Conservation (phyloP, 306 rosid species). For the Lotus japonicus region DNA sequence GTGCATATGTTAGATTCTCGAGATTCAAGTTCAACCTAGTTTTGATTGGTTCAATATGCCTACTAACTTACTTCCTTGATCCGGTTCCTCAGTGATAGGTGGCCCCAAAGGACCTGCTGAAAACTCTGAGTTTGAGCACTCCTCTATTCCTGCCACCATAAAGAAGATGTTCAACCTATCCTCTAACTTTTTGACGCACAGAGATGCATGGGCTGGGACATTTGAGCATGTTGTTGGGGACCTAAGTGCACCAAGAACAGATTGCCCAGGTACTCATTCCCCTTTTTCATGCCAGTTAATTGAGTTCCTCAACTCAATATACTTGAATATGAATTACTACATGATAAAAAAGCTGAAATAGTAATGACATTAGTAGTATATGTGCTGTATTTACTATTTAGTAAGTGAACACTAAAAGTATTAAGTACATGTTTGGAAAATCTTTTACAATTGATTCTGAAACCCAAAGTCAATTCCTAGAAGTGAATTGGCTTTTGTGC, state of each 20-base stretch:
- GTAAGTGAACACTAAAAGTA: too few species aligned
- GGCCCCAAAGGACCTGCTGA: constrained; percentile 74
- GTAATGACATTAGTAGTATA: too few species aligned
- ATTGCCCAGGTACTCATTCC: constrained; percentile 69
- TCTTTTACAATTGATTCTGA: too few species aligned
- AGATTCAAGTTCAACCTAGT: constrained; percentile 11
- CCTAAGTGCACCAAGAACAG: constrained; percentile 73
- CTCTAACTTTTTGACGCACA: constrained; percentile 88
- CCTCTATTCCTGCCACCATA: constrained; percentile 96
- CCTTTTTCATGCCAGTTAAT: neutral
- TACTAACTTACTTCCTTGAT: constrained; percentile 13
- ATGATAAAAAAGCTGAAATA: too few species aligned
- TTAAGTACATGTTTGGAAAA: too few species aligned
- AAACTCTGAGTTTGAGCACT: constrained; percentile 92
- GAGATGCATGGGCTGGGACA: constrained; percentile 99
- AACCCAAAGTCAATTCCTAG: too few species aligned
- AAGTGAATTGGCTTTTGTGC: too few species aligned
- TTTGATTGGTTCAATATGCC: constrained; percentile 14
- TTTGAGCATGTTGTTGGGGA: constrained; percentile 75
- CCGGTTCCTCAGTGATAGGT: constrained; percentile 54
- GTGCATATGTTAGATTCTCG: constrained; percentile 17
- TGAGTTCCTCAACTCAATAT: too few species aligned
- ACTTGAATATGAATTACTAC: too few species aligned
- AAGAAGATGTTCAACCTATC: constrained; percentile 90
- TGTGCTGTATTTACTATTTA: too few species aligned